These are phyloP conservation scores for Reutealis trisperma DNA, from an alignment of 345 rosid genomes.

Conservation along the genomic window DNA sequence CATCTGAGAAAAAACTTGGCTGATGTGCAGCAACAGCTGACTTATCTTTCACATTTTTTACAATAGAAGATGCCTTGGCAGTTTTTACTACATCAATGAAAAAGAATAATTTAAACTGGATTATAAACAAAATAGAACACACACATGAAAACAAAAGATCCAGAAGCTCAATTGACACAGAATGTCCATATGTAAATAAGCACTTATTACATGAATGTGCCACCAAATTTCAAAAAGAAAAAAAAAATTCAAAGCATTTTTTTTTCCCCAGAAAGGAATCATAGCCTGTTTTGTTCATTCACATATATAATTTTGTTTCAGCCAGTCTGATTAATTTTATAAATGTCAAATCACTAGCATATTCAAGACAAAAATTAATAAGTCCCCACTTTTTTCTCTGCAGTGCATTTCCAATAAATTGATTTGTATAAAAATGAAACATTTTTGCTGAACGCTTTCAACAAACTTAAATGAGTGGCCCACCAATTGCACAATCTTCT, in stretches of 20 bases:
- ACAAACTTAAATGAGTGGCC: too few species aligned
- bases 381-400: neutral
- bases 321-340: neutral
- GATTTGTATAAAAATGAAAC: too few species aligned
- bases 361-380: neutral
- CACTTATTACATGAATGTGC: neutral
- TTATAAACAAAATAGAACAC: neutral
- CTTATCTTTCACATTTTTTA: slow-evolving; percentile 40
- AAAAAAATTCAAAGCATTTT: too few species aligned
- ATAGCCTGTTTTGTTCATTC: neutral
- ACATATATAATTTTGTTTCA: neutral
- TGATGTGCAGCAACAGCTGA: slow-evolving; percentile 22
- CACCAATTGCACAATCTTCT: too few species aligned
- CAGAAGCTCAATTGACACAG: neutral
- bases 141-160: neutral
- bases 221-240: neutral
- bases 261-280: too few species aligned
- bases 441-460: too few species aligned
- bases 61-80: slow-evolving; percentile 38
- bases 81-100: slow-evolving; percentile 53
- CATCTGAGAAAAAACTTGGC: slow-evolving; percentile 38
- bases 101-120: neutral
- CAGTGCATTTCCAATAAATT: too few species aligned
- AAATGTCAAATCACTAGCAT: neutral
- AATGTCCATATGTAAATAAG: neutral